Evolutionary conservation across 2,329 filamentous ascomycete genomes (phyloP).

Genomic region (Venturia nashicola): DNA sequence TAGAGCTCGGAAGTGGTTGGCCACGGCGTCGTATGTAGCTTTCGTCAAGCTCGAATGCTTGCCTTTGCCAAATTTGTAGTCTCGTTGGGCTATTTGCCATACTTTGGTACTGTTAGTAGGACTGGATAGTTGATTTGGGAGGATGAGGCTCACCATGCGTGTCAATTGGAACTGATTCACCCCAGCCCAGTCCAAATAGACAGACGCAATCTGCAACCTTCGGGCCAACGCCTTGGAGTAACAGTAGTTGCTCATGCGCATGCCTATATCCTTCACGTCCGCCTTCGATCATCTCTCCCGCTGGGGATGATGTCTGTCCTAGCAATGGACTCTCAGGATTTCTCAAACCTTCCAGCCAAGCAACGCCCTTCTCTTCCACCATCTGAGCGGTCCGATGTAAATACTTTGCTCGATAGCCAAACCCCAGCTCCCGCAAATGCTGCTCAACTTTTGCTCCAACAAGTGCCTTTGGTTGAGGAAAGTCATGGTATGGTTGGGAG

Average conservation of each 20-base stretch:
- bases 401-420: constrained; percentile 91
- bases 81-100: constrained; percentile 93
- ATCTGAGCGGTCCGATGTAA: constrained; percentile 74
- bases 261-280: constrained; percentile 56
- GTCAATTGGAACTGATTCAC: constrained; percentile 87
- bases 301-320: constrained; percentile 30
- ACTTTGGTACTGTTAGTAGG: constrained; percentile 35
- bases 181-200: constrained; percentile 92
- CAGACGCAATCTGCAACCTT: constrained; percentile 97
- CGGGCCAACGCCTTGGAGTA: constrained; percentile 78
- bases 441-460: constrained; percentile 63
- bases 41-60: constrained; percentile 81
- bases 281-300: constrained; percentile 36
- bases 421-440: constrained; percentile 70
- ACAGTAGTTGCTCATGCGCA: constrained; percentile 69
- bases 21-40: constrained; percentile 77
- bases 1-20: constrained; percentile 73
- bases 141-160: constrained; percentile 53
- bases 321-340: constrained; percentile 63
- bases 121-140: background rate
- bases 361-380: constrained; percentile 49
- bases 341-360: constrained; percentile 66
- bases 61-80: constrained; percentile 81
- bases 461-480: constrained; percentile 66
- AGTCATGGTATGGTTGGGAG: constrained; percentile 69